phyloP scores from a whole-genome alignment of 331 rosid genomes.

The Stylosanthes scabra region DNA sequence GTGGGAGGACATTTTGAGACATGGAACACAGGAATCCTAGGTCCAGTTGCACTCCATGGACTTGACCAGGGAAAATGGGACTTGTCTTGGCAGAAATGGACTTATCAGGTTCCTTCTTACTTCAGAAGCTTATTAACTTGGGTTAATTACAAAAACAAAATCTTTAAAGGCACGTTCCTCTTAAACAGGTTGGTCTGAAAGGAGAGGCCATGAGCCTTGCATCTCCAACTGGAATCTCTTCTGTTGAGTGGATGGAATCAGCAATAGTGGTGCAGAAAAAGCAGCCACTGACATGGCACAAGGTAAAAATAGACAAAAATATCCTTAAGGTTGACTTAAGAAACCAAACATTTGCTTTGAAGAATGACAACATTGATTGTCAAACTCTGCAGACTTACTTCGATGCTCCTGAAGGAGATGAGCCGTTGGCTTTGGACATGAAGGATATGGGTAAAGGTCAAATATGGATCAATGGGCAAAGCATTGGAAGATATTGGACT shows the following conservation, averaged over 20 bases:
- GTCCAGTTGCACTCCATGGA: slow-evolving; percentile 93
- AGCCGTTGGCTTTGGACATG: slow-evolving; percentile 96
- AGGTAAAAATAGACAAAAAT: slow-evolving; percentile 54
- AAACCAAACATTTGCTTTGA: not conserved
- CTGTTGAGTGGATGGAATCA: slow-evolving; percentile 86
- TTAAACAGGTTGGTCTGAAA: slow-evolving; percentile 84
- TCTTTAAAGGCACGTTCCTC: slow-evolving; percentile 25
- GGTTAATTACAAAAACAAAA: not conserved
- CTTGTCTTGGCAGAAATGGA: slow-evolving; percentile 95
- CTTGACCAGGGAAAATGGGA: slow-evolving; percentile 90
- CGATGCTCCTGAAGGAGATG: slow-evolving; percentile 89
- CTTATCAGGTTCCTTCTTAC: slow-evolving; percentile 76
- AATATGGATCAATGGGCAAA: slow-evolving; percentile 94
- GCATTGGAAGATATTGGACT: slow-evolving; percentile 97
- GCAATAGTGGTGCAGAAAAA: slow-evolving; percentile 63
- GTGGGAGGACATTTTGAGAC: slow-evolving; percentile 96
- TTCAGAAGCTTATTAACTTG: slow-evolving; percentile 19
- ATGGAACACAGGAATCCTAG: slow-evolving; percentile 97
- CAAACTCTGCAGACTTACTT: slow-evolving; percentile 68
- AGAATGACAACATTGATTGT: slow-evolving; percentile 30
- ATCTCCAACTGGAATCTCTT: slow-evolving; percentile 68
- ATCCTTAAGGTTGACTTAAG: slow-evolving; percentile 15
- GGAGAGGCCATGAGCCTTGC: slow-evolving; percentile 96
- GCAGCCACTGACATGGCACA: slow-evolving; percentile 98
- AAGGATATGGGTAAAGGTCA: slow-evolving; percentile 99